Evolutionary conservation across 1,139 yeast genomes (phyloP).

Genomic region (Keqinozyma sinolaborantium): DNA sequence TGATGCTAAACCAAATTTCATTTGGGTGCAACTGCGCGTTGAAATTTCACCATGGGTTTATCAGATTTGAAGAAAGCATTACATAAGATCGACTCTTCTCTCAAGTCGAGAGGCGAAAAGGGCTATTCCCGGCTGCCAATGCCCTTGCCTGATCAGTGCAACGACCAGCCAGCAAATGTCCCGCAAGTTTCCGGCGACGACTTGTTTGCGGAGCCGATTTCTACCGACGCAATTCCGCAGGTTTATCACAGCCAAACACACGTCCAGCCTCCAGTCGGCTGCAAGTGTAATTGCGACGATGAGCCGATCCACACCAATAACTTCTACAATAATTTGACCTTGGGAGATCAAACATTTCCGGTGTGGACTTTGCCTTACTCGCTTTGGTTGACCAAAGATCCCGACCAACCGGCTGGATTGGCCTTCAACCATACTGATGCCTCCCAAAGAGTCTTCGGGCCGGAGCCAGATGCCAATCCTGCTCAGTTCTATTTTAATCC

Average conservation of each 20-base stretch:
- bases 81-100: conserved; percentile 15
- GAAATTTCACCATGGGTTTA: conserved; percentile 23
- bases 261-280: conserved; percentile 30
- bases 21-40: no score
- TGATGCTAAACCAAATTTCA: no score
- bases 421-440: conserved; percentile 45
- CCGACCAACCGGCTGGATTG: conserved; percentile 34
- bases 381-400: conserved; percentile 40
- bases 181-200: conserved; percentile 6
- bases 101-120: conserved; percentile 2
- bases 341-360: conserved; percentile 45
- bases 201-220: conserved; percentile 21
- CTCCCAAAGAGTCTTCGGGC: conserved; percentile 41
- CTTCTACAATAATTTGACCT: conserved; percentile 39
- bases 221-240: conserved; percentile 23
- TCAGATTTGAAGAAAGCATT: conserved; percentile 24
- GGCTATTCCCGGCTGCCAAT: neutral
- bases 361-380: conserved; percentile 48
- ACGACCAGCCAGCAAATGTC: no score
- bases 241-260: conserved; percentile 21
- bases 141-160: no score
- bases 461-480: conserved; percentile 34
- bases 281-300: conserved; percentile 15
- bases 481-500: conserved; percentile 46
- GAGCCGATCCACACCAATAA: conserved; percentile 44